Base-by-base conservation (phyloP, 2,329 filamentous ascomycete species). In the Gyromitra esculenta region DNA sequence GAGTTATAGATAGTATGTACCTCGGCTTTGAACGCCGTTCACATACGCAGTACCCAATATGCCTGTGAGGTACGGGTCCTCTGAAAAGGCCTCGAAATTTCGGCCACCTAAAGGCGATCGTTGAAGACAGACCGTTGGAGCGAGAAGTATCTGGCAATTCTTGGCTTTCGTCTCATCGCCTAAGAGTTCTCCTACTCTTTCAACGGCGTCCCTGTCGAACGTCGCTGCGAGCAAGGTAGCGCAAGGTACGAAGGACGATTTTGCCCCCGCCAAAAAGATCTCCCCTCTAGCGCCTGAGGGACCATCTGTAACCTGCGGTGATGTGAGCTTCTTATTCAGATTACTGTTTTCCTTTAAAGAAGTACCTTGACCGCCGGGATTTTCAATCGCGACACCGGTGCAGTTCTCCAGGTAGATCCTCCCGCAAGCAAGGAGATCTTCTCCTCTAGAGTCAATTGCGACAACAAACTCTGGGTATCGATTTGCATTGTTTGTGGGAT, bases 51-150 rank as follows among this genome's bases (percentile, higher is more conserved):
- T 48, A 25, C 66, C 66, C 56, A 69, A 15, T 50, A 69, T 43
- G 15, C 66, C 56, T 13, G 66, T 69, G 25, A 69, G 56, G n/a
- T 48, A 69, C 21, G 66, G 54, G 13, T 69, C 66, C 31, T 91
- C 89, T 0, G 87, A 88, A 80, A 89, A 91, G 0, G 88, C 89
- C 81, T 91, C 89, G 77, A 91, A 91, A 62, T 88, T 89, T 68
- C 89, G 86, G 1, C 89, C 89, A 31, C 88, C 89, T 0, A 91
- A 84, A 1, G 89, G 89, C 1, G 86, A 88, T 37, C 89, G 85
- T 79, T 90, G 87, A 81, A 89, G 88, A 81, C 89, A 89, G 37
- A 90, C 86, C 0, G 89, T 90, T 0, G 89, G 89, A 0, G 87
- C 89, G 31, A 91, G 84, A 11, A 90, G 83, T 4, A 90, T 84